Base-by-base conservation (phyloP, 257 asterid species). In the Misopates orontium region DNA sequence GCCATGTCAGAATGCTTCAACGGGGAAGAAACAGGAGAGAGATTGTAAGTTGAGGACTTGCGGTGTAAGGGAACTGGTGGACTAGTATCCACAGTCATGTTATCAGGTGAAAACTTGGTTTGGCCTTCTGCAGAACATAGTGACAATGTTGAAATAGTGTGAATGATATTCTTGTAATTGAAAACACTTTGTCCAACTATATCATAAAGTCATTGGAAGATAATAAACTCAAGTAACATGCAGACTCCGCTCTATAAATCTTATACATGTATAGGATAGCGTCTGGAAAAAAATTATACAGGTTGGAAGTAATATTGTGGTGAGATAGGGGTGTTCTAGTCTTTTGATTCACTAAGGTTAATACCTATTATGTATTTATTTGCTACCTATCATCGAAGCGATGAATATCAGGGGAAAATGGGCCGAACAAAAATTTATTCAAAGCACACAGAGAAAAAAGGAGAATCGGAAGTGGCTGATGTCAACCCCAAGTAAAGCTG, bases 81-180 rank as follows among this genome's bases (percentile, higher is more conserved):
- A 56, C 39, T 49, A 50, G 64, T 59, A 69, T 59, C 57, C 73
- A 64, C 60, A 67, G 60, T 32, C 55, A 55, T 19, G 49, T 62
- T 60, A 41, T 58, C 79, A 13, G 68, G 47, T 11, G 77, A 76
- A 23, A 71, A 40, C 73, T 59, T 85, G 67, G 61, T 74, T 9
- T 36, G 42, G 42, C 1, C 42, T 36, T 36, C 42, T 36, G 42
- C 10, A 9, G 42, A 36, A 3, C 42, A 36, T 3, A 36, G 6
- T 1, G 42, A 36, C 42, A 36, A 36, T 10, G 8, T 36, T 36
- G 11, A 36, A 36, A 5, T 36, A 4, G 11, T 36, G 42, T 36
- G 42, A 36, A 3, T 10, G 39, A 40, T 18, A 7, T 16, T 17
- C 36, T n/a, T n/a, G n/a, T n/a, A 10, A 4, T 15, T 18, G 0